These are phyloP conservation scores for Aureobasidium musti DNA, from an alignment of 2,329 filamentous ascomycete genomes.

Conservation along the genomic window DNA sequence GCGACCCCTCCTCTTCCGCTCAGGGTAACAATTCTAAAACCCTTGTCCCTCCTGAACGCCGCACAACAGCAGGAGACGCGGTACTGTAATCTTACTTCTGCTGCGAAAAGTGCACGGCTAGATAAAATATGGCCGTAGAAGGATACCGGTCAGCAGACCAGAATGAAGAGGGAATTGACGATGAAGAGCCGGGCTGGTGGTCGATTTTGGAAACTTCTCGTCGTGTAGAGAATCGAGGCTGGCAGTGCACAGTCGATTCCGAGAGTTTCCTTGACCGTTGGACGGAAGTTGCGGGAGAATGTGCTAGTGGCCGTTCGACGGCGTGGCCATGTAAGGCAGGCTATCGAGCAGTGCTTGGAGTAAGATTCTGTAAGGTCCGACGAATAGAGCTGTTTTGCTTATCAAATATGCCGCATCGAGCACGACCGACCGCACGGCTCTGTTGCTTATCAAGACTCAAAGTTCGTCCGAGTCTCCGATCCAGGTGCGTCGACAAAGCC, in stretches of 20 bases:
- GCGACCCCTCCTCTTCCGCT: conserved; percentile 17
- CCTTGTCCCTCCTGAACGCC: conserved; percentile 21
- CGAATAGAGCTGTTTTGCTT: background rate
- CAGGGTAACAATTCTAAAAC: conserved; percentile 18
- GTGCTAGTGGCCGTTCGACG: conserved; percentile 20
- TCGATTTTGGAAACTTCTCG: conserved; percentile 25
- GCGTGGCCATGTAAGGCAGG: background rate
- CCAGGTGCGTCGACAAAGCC: conserved; percentile 7
- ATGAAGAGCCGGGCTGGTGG: conserved; percentile 16
- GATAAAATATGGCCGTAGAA: conserved; percentile 5
- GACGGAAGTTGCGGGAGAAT: conserved; percentile 21
- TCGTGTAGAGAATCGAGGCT: conserved; percentile 9
- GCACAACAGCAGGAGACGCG: conserved; percentile 4
- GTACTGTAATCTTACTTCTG: conserved; percentile 22
- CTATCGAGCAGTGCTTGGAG: background rate
- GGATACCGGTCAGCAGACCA: conserved; percentile 25
- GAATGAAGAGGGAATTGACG: conserved; percentile 20
- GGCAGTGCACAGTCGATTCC: conserved; percentile 6
- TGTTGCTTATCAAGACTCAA: background rate
- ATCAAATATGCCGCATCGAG: background rate
- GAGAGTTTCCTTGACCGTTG: conserved; percentile 25
- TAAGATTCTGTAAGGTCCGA: background rate
- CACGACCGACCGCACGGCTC: accelerated
- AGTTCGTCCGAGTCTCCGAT: conserved; percentile 25
- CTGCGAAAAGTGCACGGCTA: conserved; percentile 11